phyloP scores from a whole-genome alignment of 2,329 filamentous ascomycete species.

The Drechslerella coelobrocha region DNA sequence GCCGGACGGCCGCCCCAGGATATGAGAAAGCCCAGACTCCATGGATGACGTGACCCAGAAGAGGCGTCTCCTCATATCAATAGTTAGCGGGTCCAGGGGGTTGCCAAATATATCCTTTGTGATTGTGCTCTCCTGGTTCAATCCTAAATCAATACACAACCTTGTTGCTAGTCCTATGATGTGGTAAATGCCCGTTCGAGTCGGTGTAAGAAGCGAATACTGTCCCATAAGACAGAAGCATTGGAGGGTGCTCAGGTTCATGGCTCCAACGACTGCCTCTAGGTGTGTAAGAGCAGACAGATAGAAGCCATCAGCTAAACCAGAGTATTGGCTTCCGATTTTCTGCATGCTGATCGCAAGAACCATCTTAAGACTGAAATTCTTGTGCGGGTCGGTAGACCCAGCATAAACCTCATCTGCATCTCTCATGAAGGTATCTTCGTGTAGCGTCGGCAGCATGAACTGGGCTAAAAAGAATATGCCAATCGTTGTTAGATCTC shows the following conservation, averaged over 20 bases:
- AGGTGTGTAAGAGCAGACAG: constrained; percentile 84
- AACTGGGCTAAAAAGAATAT: constrained; percentile 72
- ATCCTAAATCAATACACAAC: constrained; percentile 84
- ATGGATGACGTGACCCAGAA: constrained; percentile 88
- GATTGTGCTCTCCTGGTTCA: constrained; percentile 89
- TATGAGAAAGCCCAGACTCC: constrained; percentile 84
- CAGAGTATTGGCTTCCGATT: constrained; percentile 79
- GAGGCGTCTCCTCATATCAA: constrained; percentile 87
- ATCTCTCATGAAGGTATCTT: constrained; percentile 76
- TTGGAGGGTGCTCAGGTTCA: constrained; percentile 88
- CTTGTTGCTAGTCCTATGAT: constrained; percentile 86
- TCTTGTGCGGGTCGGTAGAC: constrained; percentile 78
- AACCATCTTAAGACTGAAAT: constrained; percentile 88
- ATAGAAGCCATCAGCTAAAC: constrained; percentile 92
- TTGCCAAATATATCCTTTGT: constrained; percentile 67
- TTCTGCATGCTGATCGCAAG: constrained; percentile 95
- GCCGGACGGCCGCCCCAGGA: constrained; percentile 82
- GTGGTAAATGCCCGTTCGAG: constrained; percentile 87
- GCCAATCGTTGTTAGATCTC: constrained; percentile 6
- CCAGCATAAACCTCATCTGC: constrained; percentile 81
- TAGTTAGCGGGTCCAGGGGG: constrained; percentile 72
- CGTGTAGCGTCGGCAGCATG: constrained; percentile 85
- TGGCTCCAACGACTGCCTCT: constrained; percentile 81
- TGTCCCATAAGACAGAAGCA: constrained; percentile 86
- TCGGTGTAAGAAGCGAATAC: constrained; percentile 91